A percentile compares a stretch with the other conserved stretches of the same genome.
Evolutionary conservation across 495 filamentous ascomycete genomes (phyloP).

Genomic region (Hypoxylon lenormandii): DNA sequence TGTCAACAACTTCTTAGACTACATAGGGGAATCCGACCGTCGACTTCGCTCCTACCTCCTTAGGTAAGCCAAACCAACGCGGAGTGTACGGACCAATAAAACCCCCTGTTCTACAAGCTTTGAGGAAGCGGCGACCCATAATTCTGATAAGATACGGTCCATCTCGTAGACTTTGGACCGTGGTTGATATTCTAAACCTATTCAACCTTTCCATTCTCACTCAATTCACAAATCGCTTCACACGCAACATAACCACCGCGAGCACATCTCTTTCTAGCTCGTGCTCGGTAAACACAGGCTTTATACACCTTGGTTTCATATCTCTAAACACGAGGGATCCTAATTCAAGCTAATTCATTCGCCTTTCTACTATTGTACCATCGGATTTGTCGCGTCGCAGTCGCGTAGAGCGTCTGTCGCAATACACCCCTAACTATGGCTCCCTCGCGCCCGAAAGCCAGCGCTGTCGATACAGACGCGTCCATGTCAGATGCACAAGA

Average conservation of each 20-base stretch:
- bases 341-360: constrained; percentile 3
- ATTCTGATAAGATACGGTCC: constrained; percentile 21
- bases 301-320: background rate
- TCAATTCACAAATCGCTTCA: constrained; percentile 24
- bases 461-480: constrained; percentile 65
- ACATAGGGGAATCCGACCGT: too few species aligned
- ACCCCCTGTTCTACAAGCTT: background rate
- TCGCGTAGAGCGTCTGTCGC: constrained; percentile 47
- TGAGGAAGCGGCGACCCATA: constrained; percentile 13
- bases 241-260: constrained; percentile 1
- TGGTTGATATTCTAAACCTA: background rate
- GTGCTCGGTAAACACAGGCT: constrained; percentile 1
- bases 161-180: background rate
- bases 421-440: constrained; percentile 65
- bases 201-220: constrained; percentile 7
- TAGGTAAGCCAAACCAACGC: too few species aligned
- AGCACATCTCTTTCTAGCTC: constrained; percentile 10
- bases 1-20: too few species aligned
- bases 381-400: constrained; percentile 55
- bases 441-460: constrained; percentile 64
- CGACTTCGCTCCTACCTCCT: too few species aligned
- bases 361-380: constrained; percentile 10
- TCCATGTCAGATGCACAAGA: constrained; percentile 73
- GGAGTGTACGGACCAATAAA: too few species aligned
- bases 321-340: background rate